Evolutionary conservation across 1,284 basidiomycete genomes (phyloP).

Genomic region (Lentinula novae-zelandiae): DNA sequence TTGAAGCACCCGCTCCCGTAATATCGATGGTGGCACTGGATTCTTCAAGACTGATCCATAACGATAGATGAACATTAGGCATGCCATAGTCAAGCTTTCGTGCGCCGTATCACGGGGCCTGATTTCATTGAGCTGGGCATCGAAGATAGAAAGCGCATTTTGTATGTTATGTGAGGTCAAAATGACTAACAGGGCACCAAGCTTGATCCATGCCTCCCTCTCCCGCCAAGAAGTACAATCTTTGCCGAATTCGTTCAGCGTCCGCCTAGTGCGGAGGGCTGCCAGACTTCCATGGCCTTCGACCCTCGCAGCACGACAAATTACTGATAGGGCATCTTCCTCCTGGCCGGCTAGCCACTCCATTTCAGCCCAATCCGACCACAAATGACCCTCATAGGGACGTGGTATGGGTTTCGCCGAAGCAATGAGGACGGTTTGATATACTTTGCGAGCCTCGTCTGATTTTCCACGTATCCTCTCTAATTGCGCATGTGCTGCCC

Average conservation of each 20-base stretch:
- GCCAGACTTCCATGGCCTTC: slow-evolving; percentile 48
- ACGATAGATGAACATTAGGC: slow-evolving; percentile 60
- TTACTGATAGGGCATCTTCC: slow-evolving; percentile 48
- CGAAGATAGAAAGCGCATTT: slow-evolving; percentile 44
- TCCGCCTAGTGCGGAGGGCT: slow-evolving; percentile 55
- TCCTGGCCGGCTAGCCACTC: slow-evolving; percentile 69
- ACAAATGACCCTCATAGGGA: slow-evolving; percentile 49
- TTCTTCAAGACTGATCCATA: slow-evolving; percentile 53
- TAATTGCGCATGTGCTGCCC: slow-evolving; percentile 81
- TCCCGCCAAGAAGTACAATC: slow-evolving; percentile 47
- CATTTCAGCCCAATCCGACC: slow-evolving; percentile 90
- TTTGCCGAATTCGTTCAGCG: slow-evolving; percentile 39
- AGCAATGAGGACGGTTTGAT: slow-evolving; percentile 59
- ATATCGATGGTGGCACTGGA: slow-evolving; percentile 52
- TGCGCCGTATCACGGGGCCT: slow-evolving; percentile 31
- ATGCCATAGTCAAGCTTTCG: slow-evolving; percentile 60
- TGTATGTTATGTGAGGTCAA: slow-evolving; percentile 41
- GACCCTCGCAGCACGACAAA: slow-evolving; percentile 51
- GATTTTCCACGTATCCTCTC: slow-evolving; percentile 69
- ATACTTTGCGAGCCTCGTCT: slow-evolving; percentile 81
- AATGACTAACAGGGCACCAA: slow-evolving; percentile 63
- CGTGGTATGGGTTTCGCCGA: slow-evolving; percentile 32
- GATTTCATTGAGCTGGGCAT: slow-evolving; percentile 32
- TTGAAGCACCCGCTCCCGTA: slow-evolving; percentile 55
- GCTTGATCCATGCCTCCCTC: slow-evolving; percentile 58